Evolutionary conservation across 1,284 basidiomycete genomes (phyloP).

Genomic region (Malassezia slooffiae): DNA sequence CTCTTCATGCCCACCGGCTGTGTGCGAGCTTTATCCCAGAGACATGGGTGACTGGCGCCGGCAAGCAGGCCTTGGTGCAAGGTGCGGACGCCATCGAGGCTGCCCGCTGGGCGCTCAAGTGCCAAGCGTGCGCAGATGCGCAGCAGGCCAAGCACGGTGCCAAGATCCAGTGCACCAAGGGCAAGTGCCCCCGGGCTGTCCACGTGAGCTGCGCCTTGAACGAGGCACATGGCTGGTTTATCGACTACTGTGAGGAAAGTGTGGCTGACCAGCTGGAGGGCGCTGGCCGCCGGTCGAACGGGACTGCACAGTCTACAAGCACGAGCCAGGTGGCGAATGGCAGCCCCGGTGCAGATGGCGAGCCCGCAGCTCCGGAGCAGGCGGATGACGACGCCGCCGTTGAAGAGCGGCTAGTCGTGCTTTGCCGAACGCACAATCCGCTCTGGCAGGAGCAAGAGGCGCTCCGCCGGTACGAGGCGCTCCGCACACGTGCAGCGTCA

Average conservation of each 20-base stretch:
- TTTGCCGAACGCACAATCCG: slow-evolving; percentile 43
- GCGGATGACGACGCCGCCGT: not conserved
- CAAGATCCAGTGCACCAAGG: slow-evolving; percentile 84
- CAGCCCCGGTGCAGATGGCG: not conserved
- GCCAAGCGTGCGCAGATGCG: slow-evolving; percentile 63
- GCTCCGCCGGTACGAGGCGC: slow-evolving; percentile 19
- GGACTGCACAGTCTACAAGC: not conserved
- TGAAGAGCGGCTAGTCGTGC: slow-evolving; percentile 34
- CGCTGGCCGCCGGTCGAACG: slow-evolving; percentile 3
- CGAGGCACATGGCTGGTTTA: slow-evolving; percentile 35
- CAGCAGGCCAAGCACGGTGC: slow-evolving; percentile 66
- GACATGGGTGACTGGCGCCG: slow-evolving; percentile 28
- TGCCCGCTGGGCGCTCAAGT: slow-evolving; percentile 54
- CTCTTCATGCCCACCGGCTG: slow-evolving; percentile 33
- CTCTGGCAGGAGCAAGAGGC: slow-evolving; percentile 24
- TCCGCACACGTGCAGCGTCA: slow-evolving; percentile 19
- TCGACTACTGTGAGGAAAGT: slow-evolving; percentile 25
- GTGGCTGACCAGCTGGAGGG: slow-evolving; percentile 37
- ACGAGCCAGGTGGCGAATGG: slow-evolving; percentile 5
- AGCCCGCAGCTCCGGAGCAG: slow-evolving; percentile 3
- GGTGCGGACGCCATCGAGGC: slow-evolving; percentile 33
- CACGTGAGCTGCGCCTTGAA: slow-evolving; percentile 73
- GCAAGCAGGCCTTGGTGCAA: slow-evolving; percentile 22
- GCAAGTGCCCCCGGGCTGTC: slow-evolving; percentile 82
- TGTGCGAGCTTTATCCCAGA: slow-evolving; percentile 42